Base-by-base conservation (phyloP, 208 protist species). In the Histomonas meleagridis region DNA sequence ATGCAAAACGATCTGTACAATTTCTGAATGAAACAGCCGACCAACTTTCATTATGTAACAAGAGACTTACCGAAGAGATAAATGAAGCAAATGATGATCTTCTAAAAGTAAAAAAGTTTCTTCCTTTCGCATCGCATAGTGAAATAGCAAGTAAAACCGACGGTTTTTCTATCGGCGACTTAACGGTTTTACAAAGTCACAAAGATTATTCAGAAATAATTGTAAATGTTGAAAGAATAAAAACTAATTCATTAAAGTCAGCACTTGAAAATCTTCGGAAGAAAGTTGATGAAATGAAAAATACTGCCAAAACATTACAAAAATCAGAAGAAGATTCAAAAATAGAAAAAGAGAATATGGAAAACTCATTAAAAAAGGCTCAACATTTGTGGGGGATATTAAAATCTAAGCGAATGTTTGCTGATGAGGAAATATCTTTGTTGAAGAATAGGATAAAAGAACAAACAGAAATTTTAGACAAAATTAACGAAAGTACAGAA, bases 11-110 rank as follows among this genome's bases (percentile, higher is more conserved):
- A 55, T 86, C 76, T 14, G 46, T 51, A 55, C 18, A 86, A 55
- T 86, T 57, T 86, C 35, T 86, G 12, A 86, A 55, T 51, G 76
- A 86, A 16, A 86, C 76, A 86, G 76, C 76, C 32, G 76, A 86
- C 21, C 43, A 86, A 55, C 18, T 86, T 5, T 26, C 43, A n/a
- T 26, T 18, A 38, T 26, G 76, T 38, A 86, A 86, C 26, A 86
- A 40, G 55, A 18, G 43, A 55, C 26, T 48, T 51, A 16, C 43
- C 9, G 76, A 86, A 55, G 76, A 86, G 38, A 26, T 86, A 43
- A 26, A 51, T 55, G 55, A 55, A 55, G 32, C 46, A 18, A 32
- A 86, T 18, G 76, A 43, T 7, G 76, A 86, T 38, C 38, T 86
- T 38, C 14, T 23, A 35, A 26, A 18, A 38, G 10, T 86, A 38